Percentiles rank a stretch among this genome's conserved stretches.
Conservation (phyloP, 140 eudicot species). For the Flaveria floridana region DNA sequence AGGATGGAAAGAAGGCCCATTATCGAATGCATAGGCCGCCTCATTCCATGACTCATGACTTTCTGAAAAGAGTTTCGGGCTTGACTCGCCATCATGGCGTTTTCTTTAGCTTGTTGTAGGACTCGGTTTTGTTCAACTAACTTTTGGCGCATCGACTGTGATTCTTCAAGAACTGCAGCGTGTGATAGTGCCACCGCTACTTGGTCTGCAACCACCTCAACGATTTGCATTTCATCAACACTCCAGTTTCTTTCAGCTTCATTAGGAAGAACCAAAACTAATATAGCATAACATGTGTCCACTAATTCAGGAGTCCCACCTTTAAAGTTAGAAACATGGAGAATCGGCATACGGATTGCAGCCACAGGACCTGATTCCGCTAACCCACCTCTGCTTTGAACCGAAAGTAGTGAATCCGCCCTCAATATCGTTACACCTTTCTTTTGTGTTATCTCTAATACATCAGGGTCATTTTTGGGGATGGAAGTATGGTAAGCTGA, state of each 20-base stretch:
- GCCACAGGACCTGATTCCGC: slow-evolving; percentile 71
- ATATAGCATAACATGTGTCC: slow-evolving; percentile 62
- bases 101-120: slow-evolving; percentile 71
- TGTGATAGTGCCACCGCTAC: slow-evolving; percentile 90
- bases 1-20: slow-evolving; percentile 65
- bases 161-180: slow-evolving; percentile 88
- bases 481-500: slow-evolving; percentile 41
- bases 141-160: slow-evolving; percentile 75
- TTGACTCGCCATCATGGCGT: slow-evolving; percentile 90
- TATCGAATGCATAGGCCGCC: slow-evolving; percentile 91
- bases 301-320: slow-evolving; percentile 83
- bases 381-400: slow-evolving; percentile 61
- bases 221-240: slow-evolving; percentile 67
- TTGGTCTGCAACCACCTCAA: slow-evolving; percentile 90
- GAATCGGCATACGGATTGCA: slow-evolving; percentile 88
- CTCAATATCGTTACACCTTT: slow-evolving; percentile 67
- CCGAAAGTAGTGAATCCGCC: slow-evolving; percentile 55
- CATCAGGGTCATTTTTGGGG: slow-evolving; percentile 61
- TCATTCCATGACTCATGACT: slow-evolving; percentile 89
- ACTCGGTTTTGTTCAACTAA: slow-evolving; percentile 64
- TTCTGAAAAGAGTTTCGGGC: slow-evolving; percentile 71
- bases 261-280: slow-evolving; percentile 68
- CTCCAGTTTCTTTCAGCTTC: slow-evolving; percentile 52
- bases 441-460: slow-evolving; percentile 52
- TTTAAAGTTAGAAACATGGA: slow-evolving; percentile 74